These are phyloP conservation scores for Turnera subulata DNA, from an alignment of 345 rosid species.

Conservation along the genomic window DNA sequence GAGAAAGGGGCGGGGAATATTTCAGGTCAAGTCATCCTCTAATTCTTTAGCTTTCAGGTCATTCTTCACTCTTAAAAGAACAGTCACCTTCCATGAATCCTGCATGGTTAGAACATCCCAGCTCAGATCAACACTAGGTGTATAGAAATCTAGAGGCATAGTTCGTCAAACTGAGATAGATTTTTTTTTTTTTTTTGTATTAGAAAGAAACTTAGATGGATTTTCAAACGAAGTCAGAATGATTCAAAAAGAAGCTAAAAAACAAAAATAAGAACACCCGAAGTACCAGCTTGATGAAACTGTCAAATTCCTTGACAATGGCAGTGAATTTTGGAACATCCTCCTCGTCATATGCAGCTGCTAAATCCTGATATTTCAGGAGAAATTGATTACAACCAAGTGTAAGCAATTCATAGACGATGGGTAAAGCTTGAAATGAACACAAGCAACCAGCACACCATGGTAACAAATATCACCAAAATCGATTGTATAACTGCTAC, in stretches of 20 bases:
- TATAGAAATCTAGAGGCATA: not conserved
- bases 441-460: not conserved
- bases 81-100: constrained; percentile 22
- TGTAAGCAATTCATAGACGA: not conserved
- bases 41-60: constrained; percentile 19
- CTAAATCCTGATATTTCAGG: constrained; percentile 21
- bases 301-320: constrained; percentile 23
- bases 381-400: not conserved
- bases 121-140: not conserved
- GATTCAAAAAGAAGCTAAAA: not conserved
- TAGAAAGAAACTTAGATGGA: no score
- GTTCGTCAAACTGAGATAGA: not conserved
- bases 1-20: not conserved
- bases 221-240: not conserved
- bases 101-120: not conserved
- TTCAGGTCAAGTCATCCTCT: constrained; percentile 26
- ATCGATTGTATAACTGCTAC: not conserved
- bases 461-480: no score
- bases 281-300: constrained; percentile 23
- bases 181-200: no score
- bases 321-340: constrained; percentile 21
- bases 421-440: no score
- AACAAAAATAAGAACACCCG: not conserved
- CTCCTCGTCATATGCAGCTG: constrained; percentile 23
- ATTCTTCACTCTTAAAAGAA: constrained; percentile 18